Conservation (phyloP, 2,329 filamentous ascomycete species). For the Drechslerella coelobrocha region DNA sequence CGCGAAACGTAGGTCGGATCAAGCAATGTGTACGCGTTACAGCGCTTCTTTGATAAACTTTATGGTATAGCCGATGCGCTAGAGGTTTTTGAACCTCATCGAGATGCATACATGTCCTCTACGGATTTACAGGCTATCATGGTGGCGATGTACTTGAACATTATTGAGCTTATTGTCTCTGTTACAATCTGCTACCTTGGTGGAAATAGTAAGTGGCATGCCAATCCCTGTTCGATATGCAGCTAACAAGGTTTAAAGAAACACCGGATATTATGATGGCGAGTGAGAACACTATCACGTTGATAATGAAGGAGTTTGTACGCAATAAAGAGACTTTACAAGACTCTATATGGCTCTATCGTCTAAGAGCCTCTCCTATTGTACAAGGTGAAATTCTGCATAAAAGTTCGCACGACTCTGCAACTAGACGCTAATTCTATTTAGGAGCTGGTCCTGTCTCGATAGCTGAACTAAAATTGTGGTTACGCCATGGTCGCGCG, state of each 20-base stretch:
- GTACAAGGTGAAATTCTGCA: constrained; percentile 22
- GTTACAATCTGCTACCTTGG: constrained; percentile 25
- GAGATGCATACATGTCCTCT: constrained; percentile 26
- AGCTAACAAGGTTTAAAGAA: constrained; percentile 5
- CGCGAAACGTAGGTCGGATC: constrained; percentile 17
- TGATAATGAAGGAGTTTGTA: constrained; percentile 20
- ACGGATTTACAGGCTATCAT: constrained; percentile 19
- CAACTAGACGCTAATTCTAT: background rate
- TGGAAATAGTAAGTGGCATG: constrained; percentile 1
- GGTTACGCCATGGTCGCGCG: constrained; percentile 26
- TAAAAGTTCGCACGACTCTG: background rate
- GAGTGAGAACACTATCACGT: constrained; percentile 29
- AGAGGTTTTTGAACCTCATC: constrained; percentile 23
- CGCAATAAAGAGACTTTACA: constrained; percentile 22
- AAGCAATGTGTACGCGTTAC: constrained; percentile 22
- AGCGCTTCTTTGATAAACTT: constrained; percentile 39
- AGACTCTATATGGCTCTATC: constrained; percentile 30
- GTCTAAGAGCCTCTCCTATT: constrained; percentile 29
- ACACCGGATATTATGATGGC: constrained; percentile 20
- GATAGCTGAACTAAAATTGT: constrained; percentile 29
- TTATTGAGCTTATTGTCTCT: constrained; percentile 29
- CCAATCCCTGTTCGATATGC: background rate
- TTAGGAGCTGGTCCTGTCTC: constrained; percentile 28
- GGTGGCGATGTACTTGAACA: constrained; percentile 18
- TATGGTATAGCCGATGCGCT: constrained; percentile 23